Evolutionary conservation across 257 asterid genomes (phyloP), one percentile per base, ranked within the genome.

Genomic region (Jaltomata sinuosa): DNA sequence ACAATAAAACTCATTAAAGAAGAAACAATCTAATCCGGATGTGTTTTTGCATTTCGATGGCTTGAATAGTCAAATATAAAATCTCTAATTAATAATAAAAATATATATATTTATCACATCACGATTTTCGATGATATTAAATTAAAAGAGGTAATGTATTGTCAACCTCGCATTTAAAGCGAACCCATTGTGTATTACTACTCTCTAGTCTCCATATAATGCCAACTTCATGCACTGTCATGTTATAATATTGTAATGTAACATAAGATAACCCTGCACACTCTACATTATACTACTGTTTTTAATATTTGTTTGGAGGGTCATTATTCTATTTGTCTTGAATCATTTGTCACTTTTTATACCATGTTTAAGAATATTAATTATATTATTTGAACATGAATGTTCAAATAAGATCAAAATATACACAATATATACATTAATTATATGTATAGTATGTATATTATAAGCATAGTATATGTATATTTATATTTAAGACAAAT

Each of bases 161-260:
- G 93, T 91, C 93, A 89, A 79, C 89, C 86, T 93, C 95, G 91
- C 97, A 92, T 90, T 94, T 91, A 94, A 91, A 91, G 95, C 93
- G 90, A 91, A 92, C 91, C 89, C 87, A 89, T 91, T 68, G 38
- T 64, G 31, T 36, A 40, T 57, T 55, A 29, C 68, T 80, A 40
- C 69, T 50, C 31, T 79, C 11, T 32, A 67, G 71, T 57, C 40
- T 50, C 32, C 45, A 53, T 14, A 57, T 29, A 55, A 80, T 55
- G 76, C 53, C 68, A 54, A 79, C 85, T n/a, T n/a, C n/a, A n/a
- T n/a, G 83, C 87, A 84, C 59, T 84, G 83, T 85, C 83, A 67
- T 80, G n/a, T 38, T 85, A 59, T 83, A 34, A 50, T 42, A 19
- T 61, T 64, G 11, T 25, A 59, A 34, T 36, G 78, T 36, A 34